Base-by-base conservation (phyloP, 371 early-diverging fungal genomes). In the Circinella minor region DNA sequence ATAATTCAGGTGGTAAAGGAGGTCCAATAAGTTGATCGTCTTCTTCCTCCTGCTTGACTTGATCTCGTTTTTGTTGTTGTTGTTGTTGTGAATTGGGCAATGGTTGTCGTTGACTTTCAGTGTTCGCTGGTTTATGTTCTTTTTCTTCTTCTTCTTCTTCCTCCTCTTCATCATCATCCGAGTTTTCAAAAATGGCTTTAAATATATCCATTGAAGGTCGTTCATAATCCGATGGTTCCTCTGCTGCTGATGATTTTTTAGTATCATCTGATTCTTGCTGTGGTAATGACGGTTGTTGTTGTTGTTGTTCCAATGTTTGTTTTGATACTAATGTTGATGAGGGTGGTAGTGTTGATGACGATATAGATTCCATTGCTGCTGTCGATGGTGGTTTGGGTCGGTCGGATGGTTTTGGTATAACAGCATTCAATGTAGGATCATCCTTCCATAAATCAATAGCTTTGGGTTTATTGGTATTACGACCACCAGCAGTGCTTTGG, bases 151-250 rank as follows among this genome's bases (percentile, higher is more conserved):
- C 27, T 27, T 79, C 79, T 17, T 82, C 80, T 10, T 83, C 81
- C 34, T 82, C 84, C 18, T 87, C 89, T 0, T 86, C 83, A 65
- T 87, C 87, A 14, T 79, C 75, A 39, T 90, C 90, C 27, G 89
- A 87, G 43, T 91, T 86, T 37, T 90, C 93, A 77, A 94, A 94
- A 61, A 94, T 94, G 9, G 92, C 92, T 68, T 91, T 91, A 67
- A 94, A 94, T n/a, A 94, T 88, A 74, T 94, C 94, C 91, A 94
- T 92, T 0, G 92, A 79, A 3, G 94, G 94, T 62, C 93, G 81
- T 48, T 88, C 90, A 11, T 43, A 43, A 43, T 43, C 43, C 3
- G 11, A 43, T 43, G 43, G 6, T 43, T 43, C 43, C 6, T 43
- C 11, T 43, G 43, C 3, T 43, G 27, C 27, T 27, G 27, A 9